Evolutionary conservation across 306 rosid genomes (phyloP).

Genomic region (Crataegus laevigata): DNA sequence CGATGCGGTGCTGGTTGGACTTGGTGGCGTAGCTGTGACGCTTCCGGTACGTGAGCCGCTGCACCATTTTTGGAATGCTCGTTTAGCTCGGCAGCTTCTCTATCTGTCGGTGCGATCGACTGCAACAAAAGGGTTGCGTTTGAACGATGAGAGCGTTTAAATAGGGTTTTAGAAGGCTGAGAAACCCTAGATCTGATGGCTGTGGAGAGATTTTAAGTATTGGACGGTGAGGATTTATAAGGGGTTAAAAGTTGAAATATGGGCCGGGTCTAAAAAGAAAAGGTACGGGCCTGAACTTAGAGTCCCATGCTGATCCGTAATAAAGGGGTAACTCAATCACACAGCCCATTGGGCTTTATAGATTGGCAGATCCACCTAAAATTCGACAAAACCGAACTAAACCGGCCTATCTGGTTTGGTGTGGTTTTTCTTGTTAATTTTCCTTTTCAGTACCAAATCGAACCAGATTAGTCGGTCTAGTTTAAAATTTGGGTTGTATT

Average conservation of each 20-base stretch:
- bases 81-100: neutral
- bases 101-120: neutral
- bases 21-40: conserved; percentile 88
- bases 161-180: neutral
- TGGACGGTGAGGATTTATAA: conserved; percentile 15
- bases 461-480: no score
- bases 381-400: no score
- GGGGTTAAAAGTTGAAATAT: neutral
- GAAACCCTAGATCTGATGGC: conserved; percentile 47
- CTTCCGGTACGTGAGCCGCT: conserved; percentile 71
- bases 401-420: neutral
- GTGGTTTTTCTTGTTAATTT: neutral
- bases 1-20: conserved; percentile 78
- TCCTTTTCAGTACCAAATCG: neutral
- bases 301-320: no score
- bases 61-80: conserved; percentile 46
- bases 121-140: neutral
- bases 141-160: neutral
- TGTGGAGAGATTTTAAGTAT: neutral
- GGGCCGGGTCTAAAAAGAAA: neutral
- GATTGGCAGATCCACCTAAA: no score
- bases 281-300: neutral
- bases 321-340: neutral
- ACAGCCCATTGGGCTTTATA: neutral
- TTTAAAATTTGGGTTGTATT: no score